phyloP scores from a whole-genome alignment of 441 rosid genomes.

The Bruguiera hainesii region DNA sequence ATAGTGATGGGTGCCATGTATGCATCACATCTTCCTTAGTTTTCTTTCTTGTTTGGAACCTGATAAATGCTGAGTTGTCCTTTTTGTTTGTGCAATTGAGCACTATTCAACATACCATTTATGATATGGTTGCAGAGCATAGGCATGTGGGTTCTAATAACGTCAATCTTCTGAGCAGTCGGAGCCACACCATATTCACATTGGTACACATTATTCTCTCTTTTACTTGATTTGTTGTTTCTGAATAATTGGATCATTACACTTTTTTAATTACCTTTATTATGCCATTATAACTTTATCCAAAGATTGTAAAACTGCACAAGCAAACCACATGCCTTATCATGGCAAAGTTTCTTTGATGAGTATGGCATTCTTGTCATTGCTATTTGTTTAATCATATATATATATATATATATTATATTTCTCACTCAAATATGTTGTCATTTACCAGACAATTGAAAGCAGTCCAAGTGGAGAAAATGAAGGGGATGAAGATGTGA shows the following conservation, averaged over 20 bases:
- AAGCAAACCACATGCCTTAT: neutral
- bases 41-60: neutral
- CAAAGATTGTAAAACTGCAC: neutral
- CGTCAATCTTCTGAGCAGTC: constrained; percentile 66
- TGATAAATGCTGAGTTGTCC: neutral
- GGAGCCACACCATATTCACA: constrained; percentile 73
- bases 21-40: neutral
- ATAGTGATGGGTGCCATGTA: neutral
- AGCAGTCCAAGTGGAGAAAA: constrained; percentile 55
- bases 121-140: constrained; percentile 45
- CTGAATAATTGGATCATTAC: neutral
- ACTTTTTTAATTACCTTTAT: neutral
- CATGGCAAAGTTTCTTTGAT: neutral
- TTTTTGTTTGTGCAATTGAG: constrained; percentile 1
- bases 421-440: constrained; percentile 9
- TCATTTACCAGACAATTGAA: constrained; percentile 51
- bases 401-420: constrained; percentile 3
- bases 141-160: constrained; percentile 78
- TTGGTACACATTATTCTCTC: constrained; percentile 32
- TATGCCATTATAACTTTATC: constrained; percentile 1
- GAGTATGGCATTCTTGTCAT: neutral
- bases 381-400: neutral
- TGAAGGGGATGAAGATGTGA: constrained; percentile 56
- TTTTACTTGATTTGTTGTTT: neutral
- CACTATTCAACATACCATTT: constrained; percentile 16